These are phyloP conservation scores for Nothopassalora personata DNA, from an alignment of 2,329 filamentous ascomycete species.

Conservation along the genomic window DNA sequence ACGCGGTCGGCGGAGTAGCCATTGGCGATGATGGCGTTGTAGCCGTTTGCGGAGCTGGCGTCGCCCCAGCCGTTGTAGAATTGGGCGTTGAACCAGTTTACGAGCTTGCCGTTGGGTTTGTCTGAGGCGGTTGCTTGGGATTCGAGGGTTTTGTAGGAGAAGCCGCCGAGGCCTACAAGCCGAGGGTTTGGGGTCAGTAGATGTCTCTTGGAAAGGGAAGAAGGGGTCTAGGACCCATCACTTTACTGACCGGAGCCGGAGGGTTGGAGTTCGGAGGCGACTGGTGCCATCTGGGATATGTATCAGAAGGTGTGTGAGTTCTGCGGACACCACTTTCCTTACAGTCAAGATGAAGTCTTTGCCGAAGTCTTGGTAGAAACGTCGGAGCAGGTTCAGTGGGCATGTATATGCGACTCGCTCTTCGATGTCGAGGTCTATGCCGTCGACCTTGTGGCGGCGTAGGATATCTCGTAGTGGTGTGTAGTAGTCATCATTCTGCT, in stretches of 20 bases:
- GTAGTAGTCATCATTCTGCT: constrained; percentile 25
- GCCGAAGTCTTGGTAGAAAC: constrained; percentile 27
- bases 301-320: not conserved
- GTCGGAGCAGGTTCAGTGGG: constrained; percentile 23
- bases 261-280: constrained; percentile 24
- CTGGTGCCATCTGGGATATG: constrained; percentile 22
- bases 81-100: constrained; percentile 30
- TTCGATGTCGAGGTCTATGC: constrained; percentile 31
- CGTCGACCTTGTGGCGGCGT: constrained; percentile 24
- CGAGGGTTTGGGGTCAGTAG: no score
- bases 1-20: constrained; percentile 23
- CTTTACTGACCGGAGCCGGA: constrained; percentile 6
- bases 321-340: not conserved
- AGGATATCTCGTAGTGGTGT: constrained; percentile 25
- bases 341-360: constrained; percentile 28
- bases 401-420: constrained; percentile 24
- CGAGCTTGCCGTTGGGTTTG: constrained; percentile 25
- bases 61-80: constrained; percentile 32
- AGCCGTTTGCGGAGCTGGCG: constrained; percentile 20
- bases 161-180: constrained; percentile 16
- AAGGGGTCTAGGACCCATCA: no score
- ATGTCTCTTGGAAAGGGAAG: no score
- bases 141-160: constrained; percentile 23
- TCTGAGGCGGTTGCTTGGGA: constrained; percentile 16
- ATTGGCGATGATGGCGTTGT: constrained; percentile 24